phyloP scores from a whole-genome alignment of 192 early-diverging fungal genomes.

The Coemansia sp. region DNA sequence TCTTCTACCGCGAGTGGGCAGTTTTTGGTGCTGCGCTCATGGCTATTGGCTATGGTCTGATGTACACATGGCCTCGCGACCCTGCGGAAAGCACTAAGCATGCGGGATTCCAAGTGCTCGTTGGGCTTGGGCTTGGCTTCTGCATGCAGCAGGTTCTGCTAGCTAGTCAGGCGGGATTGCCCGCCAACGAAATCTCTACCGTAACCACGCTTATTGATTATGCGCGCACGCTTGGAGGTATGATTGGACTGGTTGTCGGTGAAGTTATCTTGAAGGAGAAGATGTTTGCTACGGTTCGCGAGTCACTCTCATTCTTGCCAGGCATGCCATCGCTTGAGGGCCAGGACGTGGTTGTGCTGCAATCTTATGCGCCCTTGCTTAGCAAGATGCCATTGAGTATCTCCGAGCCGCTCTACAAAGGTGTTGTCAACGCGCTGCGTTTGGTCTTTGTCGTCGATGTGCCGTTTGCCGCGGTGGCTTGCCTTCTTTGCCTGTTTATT shows the following conservation, averaged over 20 bases:
- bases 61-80: conserved; percentile 42
- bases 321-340: conserved; percentile 11
- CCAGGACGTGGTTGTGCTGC: conserved; percentile 37
- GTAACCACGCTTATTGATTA: conserved; percentile 53
- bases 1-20: conserved; percentile 38
- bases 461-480: conserved; percentile 45
- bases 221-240: conserved; percentile 50
- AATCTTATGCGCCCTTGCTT: conserved; percentile 40
- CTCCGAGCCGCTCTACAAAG: conserved; percentile 21
- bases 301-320: conserved; percentile 14
- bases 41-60: conserved; percentile 46
- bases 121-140: conserved; percentile 50
- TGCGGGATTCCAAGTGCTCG: conserved; percentile 32
- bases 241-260: conserved; percentile 51
- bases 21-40: conserved; percentile 40
- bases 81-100: conserved; percentile 8
- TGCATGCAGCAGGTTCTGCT: conserved; percentile 52
- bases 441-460: conserved; percentile 46
- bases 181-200: conserved; percentile 39
- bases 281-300: conserved; percentile 30
- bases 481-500: conserved; percentile 40
- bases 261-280: conserved; percentile 49
- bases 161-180: conserved; percentile 39
- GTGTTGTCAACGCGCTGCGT: conserved; percentile 37
- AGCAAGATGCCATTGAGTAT: conserved; percentile 11